Evolutionary conservation across 2,329 filamentous ascomycete genomes (phyloP), one percentile per base, ranked within the genome.

Genomic region (Mycosphaerella arachidis): DNA sequence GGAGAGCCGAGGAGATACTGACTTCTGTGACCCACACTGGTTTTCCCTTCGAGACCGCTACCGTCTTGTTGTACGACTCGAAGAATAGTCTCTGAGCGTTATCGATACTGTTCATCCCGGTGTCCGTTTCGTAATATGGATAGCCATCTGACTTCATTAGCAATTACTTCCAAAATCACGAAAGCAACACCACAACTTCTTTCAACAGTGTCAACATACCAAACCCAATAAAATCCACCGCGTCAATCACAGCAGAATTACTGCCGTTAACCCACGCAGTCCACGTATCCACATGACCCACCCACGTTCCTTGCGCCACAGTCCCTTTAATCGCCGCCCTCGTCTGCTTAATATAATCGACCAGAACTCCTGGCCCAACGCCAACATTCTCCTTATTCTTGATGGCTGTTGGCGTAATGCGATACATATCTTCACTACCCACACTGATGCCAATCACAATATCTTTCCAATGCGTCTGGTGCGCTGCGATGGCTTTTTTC

Each of bases 261-360:
- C 86, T 84, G 55, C 77, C 75, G 75, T 95, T 91, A 71, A 85
- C 85, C 81, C 86, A 92, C 56, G 84, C 85, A 40, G 66, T 70
- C 91, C 91, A 96, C 54, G 92, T 96, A 73, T 96, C 91, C 72
- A 96, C 91, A 76, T 96, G 91, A 55, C 91, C 91, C 60, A 96
- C 80, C 24, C 84, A 79, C 50, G 79, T 82, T 27, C 76, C 76
- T 40, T 81, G 77, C 20, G 63, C 66, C 53, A 77, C 71, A 13
- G 89, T 91, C 61, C 83, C 84, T 30, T 82, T 71, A 70, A 95
- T 84, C 62, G 84, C 79, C 30, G 79, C 74, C 63, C 86, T 85
- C 61, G 90, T 86, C 72, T 88, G 79, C 60, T 81, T 75, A 79
- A 96, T 91, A 77, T 92, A 94, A 59, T 77, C 74, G 68, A 85